These are phyloP conservation scores for Aspergillus sp. DNA, from an alignment of 2,329 filamentous ascomycete species.

Conservation along the genomic window DNA sequence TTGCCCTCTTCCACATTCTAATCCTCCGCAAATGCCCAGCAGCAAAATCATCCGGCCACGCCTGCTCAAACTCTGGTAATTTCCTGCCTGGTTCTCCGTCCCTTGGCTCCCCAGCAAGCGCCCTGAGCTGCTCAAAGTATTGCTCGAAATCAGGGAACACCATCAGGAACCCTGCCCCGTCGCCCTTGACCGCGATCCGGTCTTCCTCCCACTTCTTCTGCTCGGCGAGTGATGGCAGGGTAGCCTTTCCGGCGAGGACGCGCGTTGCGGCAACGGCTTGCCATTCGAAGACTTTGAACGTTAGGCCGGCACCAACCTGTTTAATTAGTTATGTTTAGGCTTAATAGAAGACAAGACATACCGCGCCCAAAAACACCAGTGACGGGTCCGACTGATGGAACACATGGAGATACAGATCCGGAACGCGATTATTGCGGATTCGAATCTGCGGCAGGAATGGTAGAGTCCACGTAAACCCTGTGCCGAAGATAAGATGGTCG, in stretches of 20 bases:
- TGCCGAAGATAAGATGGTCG: conserved; percentile 66
- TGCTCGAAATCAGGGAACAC: conserved; percentile 63
- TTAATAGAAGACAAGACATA: conserved; percentile 26
- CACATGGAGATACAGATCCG: conserved; percentile 38
- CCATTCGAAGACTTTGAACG: conserved; percentile 70
- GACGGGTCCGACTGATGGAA: conserved; percentile 37
- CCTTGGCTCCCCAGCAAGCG: conserved; percentile 48
- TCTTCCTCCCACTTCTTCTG: conserved; percentile 59
- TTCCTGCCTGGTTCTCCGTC: conserved; percentile 39
- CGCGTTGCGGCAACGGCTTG: conserved; percentile 63
- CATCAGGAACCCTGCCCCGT: conserved; percentile 57
- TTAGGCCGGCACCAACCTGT: conserved; percentile 48
- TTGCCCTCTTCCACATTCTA: conserved; percentile 58
- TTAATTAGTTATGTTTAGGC: neutral
- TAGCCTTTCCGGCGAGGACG: conserved; percentile 55
- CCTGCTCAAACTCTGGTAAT: conserved; percentile 45
- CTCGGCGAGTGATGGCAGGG: conserved; percentile 50
- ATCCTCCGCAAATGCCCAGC: conserved; percentile 57
- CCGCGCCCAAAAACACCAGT: conserved; percentile 46
- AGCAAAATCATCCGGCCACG: conserved; percentile 49
- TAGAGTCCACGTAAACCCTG: conserved; percentile 64
- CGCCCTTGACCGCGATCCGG: conserved; percentile 54
- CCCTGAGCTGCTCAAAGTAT: conserved; percentile 59
- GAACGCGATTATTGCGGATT: conserved; percentile 34
- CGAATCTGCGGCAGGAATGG: conserved; percentile 58